Percentiles rank a stretch among this genome's conserved stretches.
Conservation (phyloP, 1,284 basidiomycete species). For the Polyporus tsugae region DNA sequence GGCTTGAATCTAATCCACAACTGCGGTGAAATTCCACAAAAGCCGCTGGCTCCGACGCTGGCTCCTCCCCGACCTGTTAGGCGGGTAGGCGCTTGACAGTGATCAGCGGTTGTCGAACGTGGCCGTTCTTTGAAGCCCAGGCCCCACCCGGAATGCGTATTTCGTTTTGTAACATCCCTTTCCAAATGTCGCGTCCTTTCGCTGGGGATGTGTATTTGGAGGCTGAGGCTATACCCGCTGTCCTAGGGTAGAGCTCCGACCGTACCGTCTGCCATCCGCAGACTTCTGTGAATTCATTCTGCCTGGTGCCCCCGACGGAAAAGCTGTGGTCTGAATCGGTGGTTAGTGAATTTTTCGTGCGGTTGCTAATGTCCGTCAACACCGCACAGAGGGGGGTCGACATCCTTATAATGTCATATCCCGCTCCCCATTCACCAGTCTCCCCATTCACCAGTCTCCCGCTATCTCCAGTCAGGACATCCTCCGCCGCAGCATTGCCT, state of each 20-base stretch:
- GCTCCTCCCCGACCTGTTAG: background rate
- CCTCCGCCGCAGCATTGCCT: background rate
- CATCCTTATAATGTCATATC: background rate
- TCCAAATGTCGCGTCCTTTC: background rate
- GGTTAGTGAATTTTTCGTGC: background rate
- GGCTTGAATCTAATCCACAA: background rate
- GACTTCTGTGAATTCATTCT: background rate
- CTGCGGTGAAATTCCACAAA: background rate
- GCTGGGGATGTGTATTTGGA: background rate
- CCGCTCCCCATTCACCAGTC: background rate
- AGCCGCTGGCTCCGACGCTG: background rate
- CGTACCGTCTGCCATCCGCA: background rate
- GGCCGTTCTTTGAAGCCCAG: background rate
- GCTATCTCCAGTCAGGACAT: background rate
- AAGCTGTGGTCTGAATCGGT: background rate
- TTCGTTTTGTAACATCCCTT: background rate
- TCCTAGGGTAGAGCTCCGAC: background rate
- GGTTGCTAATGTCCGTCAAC: background rate
- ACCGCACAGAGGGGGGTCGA: background rate
- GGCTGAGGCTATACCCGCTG: background rate
- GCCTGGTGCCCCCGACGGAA: background rate
- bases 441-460: background rate
- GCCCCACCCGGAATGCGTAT: too few species aligned
- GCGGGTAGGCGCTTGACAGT: background rate
- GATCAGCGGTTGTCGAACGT: background rate